phyloP scores from a whole-genome alignment of 2,329 filamentous ascomycete genomes.

The Ascosphaera apis region DNA sequence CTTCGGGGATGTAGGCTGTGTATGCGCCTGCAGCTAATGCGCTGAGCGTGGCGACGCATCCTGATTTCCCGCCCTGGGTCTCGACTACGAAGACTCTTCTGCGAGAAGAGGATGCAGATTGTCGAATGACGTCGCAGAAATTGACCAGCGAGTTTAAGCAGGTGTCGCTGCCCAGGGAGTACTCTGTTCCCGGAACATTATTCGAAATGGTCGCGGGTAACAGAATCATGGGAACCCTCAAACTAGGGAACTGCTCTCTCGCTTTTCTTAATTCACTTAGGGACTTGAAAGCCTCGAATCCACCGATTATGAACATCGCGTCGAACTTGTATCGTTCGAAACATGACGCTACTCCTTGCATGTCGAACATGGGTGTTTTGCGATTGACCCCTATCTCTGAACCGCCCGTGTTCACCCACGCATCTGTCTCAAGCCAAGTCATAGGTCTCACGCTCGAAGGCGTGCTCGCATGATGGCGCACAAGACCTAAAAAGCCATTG shows the following conservation, averaged over 20 bases:
- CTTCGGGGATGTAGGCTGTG: constrained; percentile 90
- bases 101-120: constrained; percentile 81
- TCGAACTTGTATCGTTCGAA: constrained; percentile 79
- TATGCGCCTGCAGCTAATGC: constrained; percentile 74
- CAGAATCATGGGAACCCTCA: constrained; percentile 80
- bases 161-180: constrained; percentile 88
- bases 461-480: constrained; percentile 66
- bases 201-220: constrained; percentile 96
- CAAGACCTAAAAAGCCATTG: constrained; percentile 88
- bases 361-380: constrained; percentile 68
- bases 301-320: constrained; percentile 74
- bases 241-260: constrained; percentile 51
- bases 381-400: constrained; percentile 97
- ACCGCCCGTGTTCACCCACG: constrained; percentile 88
- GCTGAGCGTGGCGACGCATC: constrained; percentile 77
- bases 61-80: constrained; percentile 84
- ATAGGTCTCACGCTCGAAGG: constrained; percentile 72
- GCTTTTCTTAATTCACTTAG: constrained; percentile 69
- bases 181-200: constrained; percentile 94
- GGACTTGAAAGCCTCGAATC: constrained; percentile 90
- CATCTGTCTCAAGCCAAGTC: constrained; percentile 80
- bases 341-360: constrained; percentile 58
- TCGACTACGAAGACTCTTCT: constrained; percentile 93
- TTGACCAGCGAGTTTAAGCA: constrained; percentile 85
- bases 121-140: constrained; percentile 94